Evolutionary conservation across 805 yeast species (phyloP).

Genomic region (Aciculoconidium aculeatum): DNA sequence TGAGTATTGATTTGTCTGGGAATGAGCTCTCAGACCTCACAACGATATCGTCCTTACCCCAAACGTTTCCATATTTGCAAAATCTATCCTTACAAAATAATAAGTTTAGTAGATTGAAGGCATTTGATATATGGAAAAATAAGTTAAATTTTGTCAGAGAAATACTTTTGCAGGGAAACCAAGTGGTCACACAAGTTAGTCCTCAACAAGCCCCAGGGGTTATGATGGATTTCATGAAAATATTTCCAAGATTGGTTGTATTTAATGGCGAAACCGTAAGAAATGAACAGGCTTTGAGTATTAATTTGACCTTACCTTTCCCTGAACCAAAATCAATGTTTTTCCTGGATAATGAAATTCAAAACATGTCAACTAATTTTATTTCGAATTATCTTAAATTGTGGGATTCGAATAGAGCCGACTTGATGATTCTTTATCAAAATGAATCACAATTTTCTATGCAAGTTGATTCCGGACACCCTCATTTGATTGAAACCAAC

Average conservation of each 20-base stretch:
- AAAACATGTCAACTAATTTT: conserved; percentile 68
- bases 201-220: conserved; percentile 33
- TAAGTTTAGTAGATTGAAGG: conserved; percentile 49
- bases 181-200: conserved; percentile 40
- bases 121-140: conserved; percentile 70
- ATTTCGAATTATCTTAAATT: conserved; percentile 65
- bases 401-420: conserved; percentile 78
- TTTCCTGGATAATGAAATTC: conserved; percentile 73
- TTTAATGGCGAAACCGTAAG: conserved; percentile 76
- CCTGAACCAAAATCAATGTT: conserved; percentile 57
- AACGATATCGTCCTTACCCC: conserved; percentile 58
- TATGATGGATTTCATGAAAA: conserved; percentile 55
- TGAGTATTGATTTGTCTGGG: conserved; percentile 61
- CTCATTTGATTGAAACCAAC: conserved; percentile 30
- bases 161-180: conserved; percentile 73
- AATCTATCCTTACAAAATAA: conserved; percentile 82
- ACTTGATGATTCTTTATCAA: conserved; percentile 68
- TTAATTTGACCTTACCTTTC: conserved; percentile 52
- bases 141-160: conserved; percentile 73
- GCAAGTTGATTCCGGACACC: conserved; percentile 68
- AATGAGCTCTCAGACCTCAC: conserved; percentile 58
- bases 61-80: conserved; percentile 65
- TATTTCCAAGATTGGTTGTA: conserved; percentile 76
- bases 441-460: conserved; percentile 80
- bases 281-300: conserved; percentile 56